Evolutionary conservation across 2,329 filamentous ascomycete species (phyloP).

Genomic region (Ophiostoma ulmi): DNA sequence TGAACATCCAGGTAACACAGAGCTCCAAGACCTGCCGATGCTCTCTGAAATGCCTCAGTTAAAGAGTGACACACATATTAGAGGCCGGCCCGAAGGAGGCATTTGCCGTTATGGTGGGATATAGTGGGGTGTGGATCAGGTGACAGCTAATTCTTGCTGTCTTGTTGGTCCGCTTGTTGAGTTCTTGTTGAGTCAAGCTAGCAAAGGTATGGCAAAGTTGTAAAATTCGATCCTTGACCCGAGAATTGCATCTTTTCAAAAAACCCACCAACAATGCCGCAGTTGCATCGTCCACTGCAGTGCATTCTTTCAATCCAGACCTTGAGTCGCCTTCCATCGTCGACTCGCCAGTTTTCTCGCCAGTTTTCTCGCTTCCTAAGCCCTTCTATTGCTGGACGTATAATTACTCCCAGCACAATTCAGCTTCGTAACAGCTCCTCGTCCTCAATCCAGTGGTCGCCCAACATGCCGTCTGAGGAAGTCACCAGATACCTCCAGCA

Average conservation of each 20-base stretch:
- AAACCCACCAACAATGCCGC: constrained; percentile 4
- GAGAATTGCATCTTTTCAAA: neutral
- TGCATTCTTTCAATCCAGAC: neutral
- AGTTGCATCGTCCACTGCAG: constrained; percentile 1
- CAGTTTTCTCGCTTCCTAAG: neutral
- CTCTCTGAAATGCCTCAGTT: neutral
- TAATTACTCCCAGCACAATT: neutral
- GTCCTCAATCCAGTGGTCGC: neutral
- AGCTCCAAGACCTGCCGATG: neutral
- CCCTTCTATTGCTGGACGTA: neutral
- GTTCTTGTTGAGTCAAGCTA: neutral
- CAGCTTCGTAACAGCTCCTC: neutral
- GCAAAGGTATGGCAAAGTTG: constrained; percentile 9
- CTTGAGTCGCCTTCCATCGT: neutral
- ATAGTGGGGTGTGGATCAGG: constrained; percentile 4
- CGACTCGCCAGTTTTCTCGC: neutral
- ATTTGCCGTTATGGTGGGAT: constrained; percentile 5
- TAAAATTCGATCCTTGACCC: neutral
- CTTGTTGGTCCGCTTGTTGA: neutral
- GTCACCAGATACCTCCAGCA: constrained; percentile 54
- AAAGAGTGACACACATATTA: neutral
- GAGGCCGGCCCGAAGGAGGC: neutral
- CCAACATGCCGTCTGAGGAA: constrained; percentile 33
- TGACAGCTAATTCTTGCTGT: neutral
- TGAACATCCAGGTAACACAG: neutral